A percentile compares a stretch with the other conserved stretches of the same genome.
Conservation (phyloP, 2,329 filamentous ascomycete species). For the Monosporascus sp. region DNA sequence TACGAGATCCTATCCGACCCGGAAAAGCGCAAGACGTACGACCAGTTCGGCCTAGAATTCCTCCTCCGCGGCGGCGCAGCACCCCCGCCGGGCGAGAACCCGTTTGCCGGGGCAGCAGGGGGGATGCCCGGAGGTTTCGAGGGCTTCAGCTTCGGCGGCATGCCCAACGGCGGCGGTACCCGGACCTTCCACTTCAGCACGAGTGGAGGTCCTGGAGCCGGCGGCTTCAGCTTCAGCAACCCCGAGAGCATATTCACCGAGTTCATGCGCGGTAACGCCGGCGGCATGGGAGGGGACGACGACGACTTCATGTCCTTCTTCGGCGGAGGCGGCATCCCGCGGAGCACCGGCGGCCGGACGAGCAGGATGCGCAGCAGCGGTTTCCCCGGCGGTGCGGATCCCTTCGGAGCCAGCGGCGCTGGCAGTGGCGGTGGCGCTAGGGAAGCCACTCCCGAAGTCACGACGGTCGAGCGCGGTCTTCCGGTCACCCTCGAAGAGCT, state of each 20-base stretch:
- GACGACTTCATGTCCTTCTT: slow-evolving; percentile 53
- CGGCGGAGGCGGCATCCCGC: slow-evolving; percentile 40
- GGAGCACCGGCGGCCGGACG: slow-evolving; percentile 23
- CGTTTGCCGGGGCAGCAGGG: slow-evolving; percentile 52
- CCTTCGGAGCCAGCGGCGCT: slow-evolving; percentile 15
- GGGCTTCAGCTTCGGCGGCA: slow-evolving; percentile 49
- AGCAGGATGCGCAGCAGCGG: slow-evolving; percentile 35
- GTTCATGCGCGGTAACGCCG: slow-evolving; percentile 61
- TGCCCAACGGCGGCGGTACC: slow-evolving; percentile 40
- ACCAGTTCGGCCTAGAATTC: slow-evolving; percentile 91
- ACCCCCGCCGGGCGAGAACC: slow-evolving; percentile 60
- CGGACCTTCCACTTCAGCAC: slow-evolving; percentile 64
- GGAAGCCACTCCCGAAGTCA: slow-evolving; percentile 73
- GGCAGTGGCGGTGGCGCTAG: slow-evolving; percentile 22
- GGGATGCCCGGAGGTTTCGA: slow-evolving; percentile 51
- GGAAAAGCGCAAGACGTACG: slow-evolving; percentile 93
- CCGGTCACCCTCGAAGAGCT: slow-evolving; percentile 83
- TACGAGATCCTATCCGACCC: slow-evolving; percentile 98
- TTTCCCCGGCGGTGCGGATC: slow-evolving; percentile 29
- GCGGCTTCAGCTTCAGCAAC: slow-evolving; percentile 77
- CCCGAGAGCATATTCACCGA: slow-evolving; percentile 81
- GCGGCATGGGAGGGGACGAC: slow-evolving; percentile 34
- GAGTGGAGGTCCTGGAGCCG: slow-evolving; percentile 42
- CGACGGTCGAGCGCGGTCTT: slow-evolving; percentile 81
- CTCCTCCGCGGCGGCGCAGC: slow-evolving; percentile 73